Evolutionary conservation across 495 filamentous ascomycete genomes (phyloP), one percentile per base, ranked within the genome.

Genomic region (Copromyces sp.): DNA sequence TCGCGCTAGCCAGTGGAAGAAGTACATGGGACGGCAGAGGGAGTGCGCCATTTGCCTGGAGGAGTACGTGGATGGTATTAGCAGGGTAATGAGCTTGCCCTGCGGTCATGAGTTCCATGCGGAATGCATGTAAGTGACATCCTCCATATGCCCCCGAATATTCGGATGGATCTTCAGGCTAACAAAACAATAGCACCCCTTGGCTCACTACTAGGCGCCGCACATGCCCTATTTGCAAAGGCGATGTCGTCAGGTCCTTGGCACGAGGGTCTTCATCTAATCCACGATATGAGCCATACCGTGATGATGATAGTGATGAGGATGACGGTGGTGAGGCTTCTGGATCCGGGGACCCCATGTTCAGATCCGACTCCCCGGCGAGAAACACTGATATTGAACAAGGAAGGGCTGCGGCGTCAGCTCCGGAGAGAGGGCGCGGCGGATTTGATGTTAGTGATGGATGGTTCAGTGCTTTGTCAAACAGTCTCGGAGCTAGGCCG

Each of bases 21-120:
- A 92, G 74, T 96, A 96, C 77, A 94, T 90, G 79, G 91, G 92
- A 61, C 89, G 92, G 71, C 94, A 98, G 79, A 87, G 92, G 2
- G 95, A 98, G 80, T 99, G 95, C 78, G 95, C 97, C n/a, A 94
- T 99, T 35, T 99, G 95, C 75, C 84, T 98, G 69, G 95, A 99
- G 81, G 96, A 99, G 77, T 99, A 98, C 80, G 85, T 97, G 20
- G 96, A 98, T 80, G 95, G 95, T 39, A 89, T 98, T 76, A 97
- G 94, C 79, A 85, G 89, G 72, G 96, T 99, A 20, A 99, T 99
- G 95, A 97, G 93, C 75, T 83, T 99, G 69, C 95, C 95, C n/a
- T 99, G 95, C 82, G 95, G 95, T 32, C 95, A 99, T 79, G 95
- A 99, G 78, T 99, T 99, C 81, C 95, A 99, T 80, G 95, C 85